These are phyloP conservation scores for Talaromyces sp. DNA, from an alignment of 2,329 filamentous ascomycete species.

Conservation along the genomic window DNA sequence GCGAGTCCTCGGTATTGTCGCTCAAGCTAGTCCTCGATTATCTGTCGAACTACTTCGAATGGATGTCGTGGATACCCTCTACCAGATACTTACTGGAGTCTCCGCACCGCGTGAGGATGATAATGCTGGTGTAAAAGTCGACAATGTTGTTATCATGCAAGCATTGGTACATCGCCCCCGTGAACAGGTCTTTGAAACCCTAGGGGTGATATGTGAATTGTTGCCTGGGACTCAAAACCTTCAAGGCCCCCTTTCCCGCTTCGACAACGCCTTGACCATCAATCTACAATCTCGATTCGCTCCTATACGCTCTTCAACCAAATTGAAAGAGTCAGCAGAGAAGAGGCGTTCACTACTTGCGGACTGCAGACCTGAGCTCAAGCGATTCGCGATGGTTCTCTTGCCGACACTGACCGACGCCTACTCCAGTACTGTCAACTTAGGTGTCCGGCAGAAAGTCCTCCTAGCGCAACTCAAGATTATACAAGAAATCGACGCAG, in stretches of 20 bases:
- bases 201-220: slow-evolving; percentile 95
- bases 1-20: slow-evolving; percentile 83
- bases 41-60: slow-evolving; percentile 91
- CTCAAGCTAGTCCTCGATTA: slow-evolving; percentile 78
- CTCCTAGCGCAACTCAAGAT: slow-evolving; percentile 95
- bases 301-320: slow-evolving; percentile 29
- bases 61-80: slow-evolving; percentile 94
- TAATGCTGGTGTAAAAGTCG: slow-evolving; percentile 61
- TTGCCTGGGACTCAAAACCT: slow-evolving; percentile 67
- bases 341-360: slow-evolving; percentile 77
- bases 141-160: slow-evolving; percentile 98
- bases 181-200: slow-evolving; percentile 93
- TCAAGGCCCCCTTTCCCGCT: slow-evolving; percentile 45
- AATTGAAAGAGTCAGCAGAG: slow-evolving; percentile 59
- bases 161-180: slow-evolving; percentile 91
- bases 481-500: slow-evolving; percentile 86
- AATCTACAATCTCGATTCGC: slow-evolving; percentile 45
- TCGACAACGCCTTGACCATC: slow-evolving; percentile 44
- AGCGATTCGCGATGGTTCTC: slow-evolving; percentile 86
- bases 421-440: slow-evolving; percentile 95
- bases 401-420: slow-evolving; percentile 94
- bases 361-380: slow-evolving; percentile 79
- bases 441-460: slow-evolving; percentile 91
- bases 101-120: slow-evolving; percentile 76
- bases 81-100: slow-evolving; percentile 93